Percentiles rank a stretch among this genome's conserved stretches.
These are phyloP conservation scores for Areca catechu DNA, from an alignment of 176 grass and related monocot genomes.

Conservation along the genomic window DNA sequence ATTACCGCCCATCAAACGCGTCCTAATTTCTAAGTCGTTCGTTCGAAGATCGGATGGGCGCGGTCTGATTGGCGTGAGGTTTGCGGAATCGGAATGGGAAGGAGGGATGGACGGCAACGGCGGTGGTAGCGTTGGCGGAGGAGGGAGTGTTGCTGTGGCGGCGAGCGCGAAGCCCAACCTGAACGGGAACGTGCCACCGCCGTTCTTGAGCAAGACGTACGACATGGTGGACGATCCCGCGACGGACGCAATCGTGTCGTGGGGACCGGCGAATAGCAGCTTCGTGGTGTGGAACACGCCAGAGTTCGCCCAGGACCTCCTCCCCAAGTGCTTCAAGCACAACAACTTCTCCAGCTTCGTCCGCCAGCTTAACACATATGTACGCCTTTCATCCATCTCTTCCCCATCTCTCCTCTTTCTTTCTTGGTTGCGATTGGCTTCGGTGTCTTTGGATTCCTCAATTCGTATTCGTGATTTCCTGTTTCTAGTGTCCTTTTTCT, in stretches of 20 bases:
- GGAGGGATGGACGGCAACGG: not conserved
- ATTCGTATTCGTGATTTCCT: not conserved
- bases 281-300: conserved; percentile 88
- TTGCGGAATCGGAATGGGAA: not conserved
- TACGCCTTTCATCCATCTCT: conserved; percentile 1
- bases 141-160: not conserved
- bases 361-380: conserved; percentile 87
- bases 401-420: not conserved
- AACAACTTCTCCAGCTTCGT: conserved; percentile 93
- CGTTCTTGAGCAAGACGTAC: conserved; percentile 85
- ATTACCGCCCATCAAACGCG: too few species aligned
- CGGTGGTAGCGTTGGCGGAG: not conserved
- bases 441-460: not conserved
- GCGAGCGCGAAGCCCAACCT: not conserved
- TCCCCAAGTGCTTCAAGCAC: conserved; percentile 95
- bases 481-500: too few species aligned
- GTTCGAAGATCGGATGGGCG: too few species aligned
- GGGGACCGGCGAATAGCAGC: conserved; percentile 74
- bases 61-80: not conserved
- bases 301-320: conserved; percentile 83
- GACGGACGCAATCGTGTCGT: conserved; percentile 60
- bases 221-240: conserved; percentile 86
- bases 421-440: not conserved
- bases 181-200: conserved; percentile 35
- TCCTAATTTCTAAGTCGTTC: too few species aligned